phyloP scores from a whole-genome alignment of 441 rosid genomes.

The Euphorbia neoarborescens region DNA sequence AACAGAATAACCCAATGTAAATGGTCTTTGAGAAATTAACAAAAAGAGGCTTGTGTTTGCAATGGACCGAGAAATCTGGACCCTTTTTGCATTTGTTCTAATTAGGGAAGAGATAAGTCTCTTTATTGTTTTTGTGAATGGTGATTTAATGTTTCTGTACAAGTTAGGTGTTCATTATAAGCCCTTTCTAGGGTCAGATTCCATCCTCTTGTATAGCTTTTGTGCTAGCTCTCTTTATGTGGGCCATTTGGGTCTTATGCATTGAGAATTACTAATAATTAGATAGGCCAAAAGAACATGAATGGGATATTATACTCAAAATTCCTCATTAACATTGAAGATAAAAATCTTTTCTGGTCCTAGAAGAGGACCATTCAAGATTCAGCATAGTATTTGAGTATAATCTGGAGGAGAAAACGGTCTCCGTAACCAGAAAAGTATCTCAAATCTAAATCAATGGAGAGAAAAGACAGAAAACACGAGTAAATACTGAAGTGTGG shows the following conservation, averaged over 20 bases:
- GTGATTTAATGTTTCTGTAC: slow-evolving; percentile 13
- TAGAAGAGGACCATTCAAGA: background rate
- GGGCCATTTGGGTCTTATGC: slow-evolving; percentile 18
- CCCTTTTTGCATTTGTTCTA: slow-evolving; percentile 15
- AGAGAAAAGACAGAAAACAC: too few species aligned
- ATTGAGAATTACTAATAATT: background rate
- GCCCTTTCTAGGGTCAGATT: slow-evolving; percentile 32
- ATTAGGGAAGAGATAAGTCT: slow-evolving; percentile 11
- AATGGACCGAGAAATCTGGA: slow-evolving; percentile 15
- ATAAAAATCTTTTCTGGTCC: background rate
- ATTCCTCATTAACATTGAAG: background rate
- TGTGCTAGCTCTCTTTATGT: slow-evolving; percentile 18
- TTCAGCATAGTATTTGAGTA: background rate
- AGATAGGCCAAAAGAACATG: slow-evolving; percentile 11
- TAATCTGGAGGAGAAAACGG: too few species aligned
- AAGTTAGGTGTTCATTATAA: slow-evolving; percentile 12
- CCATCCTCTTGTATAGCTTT: slow-evolving; percentile 9
- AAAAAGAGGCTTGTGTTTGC: slow-evolving; percentile 15
- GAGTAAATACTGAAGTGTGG: too few species aligned
- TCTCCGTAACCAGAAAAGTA: too few species aligned
- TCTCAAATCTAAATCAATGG: too few species aligned
- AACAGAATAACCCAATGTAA: slow-evolving; percentile 19
- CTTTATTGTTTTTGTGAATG: slow-evolving; percentile 15
- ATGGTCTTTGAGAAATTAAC: slow-evolving; percentile 15
- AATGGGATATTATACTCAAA: slow-evolving; percentile 14